Evolutionary conservation across 768 basidiomycete species (phyloP).

Genomic region (Chalciporus chontae): DNA sequence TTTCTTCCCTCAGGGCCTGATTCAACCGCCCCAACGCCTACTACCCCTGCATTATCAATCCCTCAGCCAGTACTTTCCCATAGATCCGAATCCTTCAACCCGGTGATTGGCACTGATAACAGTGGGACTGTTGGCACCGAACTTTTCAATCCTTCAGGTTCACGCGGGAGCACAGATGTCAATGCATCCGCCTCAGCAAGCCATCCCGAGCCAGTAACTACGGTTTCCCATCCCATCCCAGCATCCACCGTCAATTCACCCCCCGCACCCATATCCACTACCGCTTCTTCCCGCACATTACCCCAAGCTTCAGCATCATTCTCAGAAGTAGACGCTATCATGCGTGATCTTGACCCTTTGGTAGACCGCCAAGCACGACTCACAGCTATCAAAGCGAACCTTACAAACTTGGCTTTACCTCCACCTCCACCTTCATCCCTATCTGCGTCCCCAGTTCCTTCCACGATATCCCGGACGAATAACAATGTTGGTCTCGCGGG

Average conservation of each 20-base stretch:
- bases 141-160: neutral
- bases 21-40: constrained; percentile 9
- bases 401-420: constrained; percentile 10
- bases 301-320: neutral
- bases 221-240: neutral
- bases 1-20: constrained; percentile 18
- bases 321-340: neutral
- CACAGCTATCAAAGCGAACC: constrained; percentile 9
- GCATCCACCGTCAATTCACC: neutral
- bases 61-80: neutral
- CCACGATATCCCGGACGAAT: neutral
- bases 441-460: constrained; percentile 9
- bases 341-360: constrained; percentile 9
- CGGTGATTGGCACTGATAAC: neutral
- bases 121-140: neutral
- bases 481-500: neutral
- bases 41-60: constrained; percentile 9
- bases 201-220: neutral
- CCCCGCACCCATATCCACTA: neutral
- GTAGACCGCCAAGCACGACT: constrained; percentile 12
- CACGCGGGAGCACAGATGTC: neutral
- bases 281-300: neutral
- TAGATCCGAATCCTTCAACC: neutral
- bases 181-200: neutral
- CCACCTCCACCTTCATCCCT: constrained; percentile 1